phyloP scores from a whole-genome alignment of 257 asterid species.

The Linderniella brevidens region DNA sequence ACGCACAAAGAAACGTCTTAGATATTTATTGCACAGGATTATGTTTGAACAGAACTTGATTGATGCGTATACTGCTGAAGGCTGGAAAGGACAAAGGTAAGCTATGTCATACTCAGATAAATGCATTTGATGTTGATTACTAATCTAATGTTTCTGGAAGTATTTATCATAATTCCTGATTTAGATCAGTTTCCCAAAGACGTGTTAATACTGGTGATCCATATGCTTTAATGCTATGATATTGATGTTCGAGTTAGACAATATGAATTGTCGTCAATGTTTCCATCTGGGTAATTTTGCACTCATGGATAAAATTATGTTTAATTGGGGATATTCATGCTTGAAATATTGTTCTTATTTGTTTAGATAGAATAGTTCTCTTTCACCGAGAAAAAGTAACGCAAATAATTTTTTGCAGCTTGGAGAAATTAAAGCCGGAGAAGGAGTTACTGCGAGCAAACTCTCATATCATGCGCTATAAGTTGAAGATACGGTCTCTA shows the following conservation, averaged over 20 bases:
- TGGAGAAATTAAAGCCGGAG: constrained; percentile 94
- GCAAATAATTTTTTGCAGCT: constrained; percentile 20
- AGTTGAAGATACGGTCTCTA: constrained; percentile 65
- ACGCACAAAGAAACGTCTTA: constrained; percentile 46
- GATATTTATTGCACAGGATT: constrained; percentile 67
- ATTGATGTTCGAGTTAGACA: too few relatives aligned
- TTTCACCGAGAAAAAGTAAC: not conserved
- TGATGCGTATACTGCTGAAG: constrained; percentile 30
- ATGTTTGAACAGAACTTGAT: constrained; percentile 67
- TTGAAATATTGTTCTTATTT: too few relatives aligned
- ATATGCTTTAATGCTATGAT: too few relatives aligned
- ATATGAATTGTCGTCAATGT: too few relatives aligned
- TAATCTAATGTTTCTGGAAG: not conserved
- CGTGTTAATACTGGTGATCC: too few relatives aligned
- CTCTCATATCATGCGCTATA: constrained; percentile 61
- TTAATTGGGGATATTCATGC: too few relatives aligned
- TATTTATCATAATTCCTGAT: not conserved
- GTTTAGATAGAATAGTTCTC: not conserved
- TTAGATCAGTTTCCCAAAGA: too few relatives aligned
- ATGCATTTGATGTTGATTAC: not conserved
- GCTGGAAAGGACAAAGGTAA: constrained; percentile 2
- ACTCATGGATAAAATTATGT: too few relatives aligned
- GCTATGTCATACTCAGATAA: not conserved
- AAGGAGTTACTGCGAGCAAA: constrained; percentile 90
- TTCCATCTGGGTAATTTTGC: too few relatives aligned